A percentile compares a stretch with the other conserved stretches of the same genome.
phyloP scores from a whole-genome alignment of 2,329 filamentous ascomycete species.

The Septoria linicola region DNA sequence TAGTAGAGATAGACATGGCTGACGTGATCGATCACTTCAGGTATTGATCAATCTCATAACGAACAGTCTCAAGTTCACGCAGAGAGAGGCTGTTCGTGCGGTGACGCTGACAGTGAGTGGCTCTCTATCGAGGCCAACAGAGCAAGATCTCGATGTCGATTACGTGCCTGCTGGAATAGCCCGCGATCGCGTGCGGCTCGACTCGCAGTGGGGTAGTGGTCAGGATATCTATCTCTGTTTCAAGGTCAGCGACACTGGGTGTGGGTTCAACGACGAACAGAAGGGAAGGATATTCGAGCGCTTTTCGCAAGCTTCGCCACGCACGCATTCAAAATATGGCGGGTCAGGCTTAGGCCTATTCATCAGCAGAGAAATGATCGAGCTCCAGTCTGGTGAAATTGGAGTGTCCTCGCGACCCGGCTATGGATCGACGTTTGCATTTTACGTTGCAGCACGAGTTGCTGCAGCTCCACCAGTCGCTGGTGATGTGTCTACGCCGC shows the following conservation, averaged over 20 bases:
- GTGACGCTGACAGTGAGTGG: constrained; percentile 25
- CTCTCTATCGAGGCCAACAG: constrained; percentile 20
- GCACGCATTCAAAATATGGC: constrained; percentile 65
- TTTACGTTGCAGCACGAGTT: constrained; percentile 61
- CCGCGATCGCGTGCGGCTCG: constrained; percentile 13
- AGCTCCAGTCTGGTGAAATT: constrained; percentile 67
- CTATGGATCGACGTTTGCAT: constrained; percentile 63
- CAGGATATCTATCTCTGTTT: constrained; percentile 26
- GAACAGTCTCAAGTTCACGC: constrained; percentile 34
- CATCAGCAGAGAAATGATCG: constrained; percentile 65
- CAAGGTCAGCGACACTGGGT: constrained; percentile 38
- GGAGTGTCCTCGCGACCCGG: constrained; percentile 60
- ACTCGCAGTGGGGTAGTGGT: constrained; percentile 14
- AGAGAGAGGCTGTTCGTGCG: constrained; percentile 16
- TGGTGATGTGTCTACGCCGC: too few species aligned
- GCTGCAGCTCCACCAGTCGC: too few species aligned
- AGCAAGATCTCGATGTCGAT: constrained; percentile 24
- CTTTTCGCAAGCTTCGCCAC: constrained; percentile 66
- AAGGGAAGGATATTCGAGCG: constrained; percentile 59
- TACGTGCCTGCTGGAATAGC: constrained; percentile 25
- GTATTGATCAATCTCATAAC: constrained; percentile 33
- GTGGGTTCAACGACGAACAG: constrained; percentile 41
- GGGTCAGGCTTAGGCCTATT: too few species aligned
- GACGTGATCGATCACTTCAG: too few species aligned
- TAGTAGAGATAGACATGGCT: too few species aligned